Evolutionary conservation across 1,284 basidiomycete species (phyloP), one percentile per base, ranked within the genome.

Genomic region (Trametes polyzona): DNA sequence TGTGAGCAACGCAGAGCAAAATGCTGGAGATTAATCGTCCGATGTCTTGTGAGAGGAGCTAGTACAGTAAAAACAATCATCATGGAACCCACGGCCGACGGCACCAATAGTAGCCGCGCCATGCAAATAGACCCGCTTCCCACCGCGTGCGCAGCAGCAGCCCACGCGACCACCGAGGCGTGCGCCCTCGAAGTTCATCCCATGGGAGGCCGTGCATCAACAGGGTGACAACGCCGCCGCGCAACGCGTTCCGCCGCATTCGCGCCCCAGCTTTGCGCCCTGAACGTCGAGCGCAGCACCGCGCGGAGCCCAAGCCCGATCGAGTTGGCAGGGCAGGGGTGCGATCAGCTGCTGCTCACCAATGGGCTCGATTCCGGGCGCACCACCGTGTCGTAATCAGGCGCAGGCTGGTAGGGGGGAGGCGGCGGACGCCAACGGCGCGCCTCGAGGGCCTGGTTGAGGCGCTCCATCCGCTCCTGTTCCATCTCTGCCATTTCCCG

Each of bases 401-500:
- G 82, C 23, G 75, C 77, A 14, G 73, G 77, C 47, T 77, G 64
- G 66, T 82, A 82, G 2, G 80, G 71, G 7, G 68, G 68, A n/a
- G 68, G 68, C n/a, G 68, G 68, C 17, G 66, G 65, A 6, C 53
- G 61, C 43, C 58, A 59, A 21, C 56, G 57, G 27, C 57, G 52
- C 37, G 54, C 26, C 21, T 52, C 53, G 44, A 56, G 39, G 24
- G 58, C 57, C 16, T 24, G 62, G 10, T 52, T 55, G 46, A 67
- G 57, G 17, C 61, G 54, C 47, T 52, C 59, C 24, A 69, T 51
- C 21, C 65, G 61, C 36, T 64, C 61, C 43, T 62, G 68, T 74
- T 68, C 66, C 48, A 77, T 65, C 64, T 82, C 77, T 58, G 75
- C 77, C 66, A 84, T 74, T 69, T 84, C 83, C 46, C 73, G 69